Base-by-base conservation (phyloP, 768 basidiomycete genomes). In the Glaciozyma martinii region DNA sequence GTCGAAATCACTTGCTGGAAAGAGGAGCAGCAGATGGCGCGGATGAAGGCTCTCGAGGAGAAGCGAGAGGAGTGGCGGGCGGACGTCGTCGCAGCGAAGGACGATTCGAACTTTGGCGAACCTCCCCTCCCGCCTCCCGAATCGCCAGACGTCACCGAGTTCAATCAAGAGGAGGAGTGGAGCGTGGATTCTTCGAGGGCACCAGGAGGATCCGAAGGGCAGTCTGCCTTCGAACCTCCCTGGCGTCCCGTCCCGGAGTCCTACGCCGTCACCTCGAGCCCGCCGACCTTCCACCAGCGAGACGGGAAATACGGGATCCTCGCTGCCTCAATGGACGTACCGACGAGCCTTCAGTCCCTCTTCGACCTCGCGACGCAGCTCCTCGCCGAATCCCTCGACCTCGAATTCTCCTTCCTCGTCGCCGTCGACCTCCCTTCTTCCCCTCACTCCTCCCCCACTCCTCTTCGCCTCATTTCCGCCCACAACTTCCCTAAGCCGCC, bases 341-440 rank as follows among this genome's bases (percentile, higher is more conserved):
- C 60, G 3, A 4, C 46, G 37, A 58, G 60, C 7, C 13, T 62
- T 21, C 30, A 63, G 33, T 46, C 61, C 5, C 53, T 66, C 5
- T 54, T 70, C 62, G 65, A 70, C 47, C 65, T 70, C 19, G 63
- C 68, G 56, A 64, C 65, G 4, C 55, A 66, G 37, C 68, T 70
- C 60, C 55, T 70, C 53, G 59, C 56, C 59, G 65, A 64, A 40
- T 54, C 54, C 10, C 61, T 70, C 60, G 68, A 70, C 29, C 54
- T 70, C 47, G 68, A 70, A 43, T 66, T 63, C 32, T 25, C 59
- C 16, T 66, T 59, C 56, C 13, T 59, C 27, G 29, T 18, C n/a
- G 54, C 64, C 19, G 56, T 66, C 52, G 57, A 62, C 54, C 29
- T 65, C 29, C 29, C 59, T 29, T 40, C 63, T 3, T 37, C 55